These are phyloP conservation scores for Akanthomyces muscarius DNA, from an alignment of 2,329 filamentous ascomycete genomes.

Conservation along the genomic window DNA sequence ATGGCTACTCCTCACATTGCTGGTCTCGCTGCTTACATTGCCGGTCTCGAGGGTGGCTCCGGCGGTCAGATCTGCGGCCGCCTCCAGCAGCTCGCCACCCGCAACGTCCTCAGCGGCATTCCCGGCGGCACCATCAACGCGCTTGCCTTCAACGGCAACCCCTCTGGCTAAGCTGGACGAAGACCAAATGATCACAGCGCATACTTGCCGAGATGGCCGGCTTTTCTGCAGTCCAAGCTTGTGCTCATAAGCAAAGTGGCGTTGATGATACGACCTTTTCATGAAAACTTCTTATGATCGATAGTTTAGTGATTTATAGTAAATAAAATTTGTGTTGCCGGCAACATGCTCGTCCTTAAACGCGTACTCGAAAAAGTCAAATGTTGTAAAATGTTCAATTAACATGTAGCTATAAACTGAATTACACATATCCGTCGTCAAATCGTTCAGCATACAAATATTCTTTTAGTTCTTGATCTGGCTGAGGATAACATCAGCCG, in stretches of 20 bases:
- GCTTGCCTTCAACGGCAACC: slow-evolving; percentile 51
- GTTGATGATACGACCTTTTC: neutral
- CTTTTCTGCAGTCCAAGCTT: neutral
- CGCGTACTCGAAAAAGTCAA: too few relatives aligned
- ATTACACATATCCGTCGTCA: neutral
- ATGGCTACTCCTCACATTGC: slow-evolving; percentile 39
- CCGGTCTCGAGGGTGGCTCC: slow-evolving; percentile 39
- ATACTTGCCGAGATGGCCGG: too few relatives aligned
- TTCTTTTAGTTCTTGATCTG: slow-evolving; percentile 3
- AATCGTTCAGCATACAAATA: neutral
- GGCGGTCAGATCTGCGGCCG: slow-evolving; percentile 45
- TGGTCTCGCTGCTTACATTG: slow-evolving; percentile 40
- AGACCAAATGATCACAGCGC: neutral
- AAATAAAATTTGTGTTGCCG: neutral
- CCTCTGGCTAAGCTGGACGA: neutral
- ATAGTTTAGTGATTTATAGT: neutral
- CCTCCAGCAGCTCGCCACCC: slow-evolving; percentile 40
- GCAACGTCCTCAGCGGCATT: slow-evolving; percentile 37
- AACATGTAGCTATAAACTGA: neutral
- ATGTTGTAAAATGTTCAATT: neutral
- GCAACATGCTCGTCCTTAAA: too few relatives aligned
- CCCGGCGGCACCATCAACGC: slow-evolving; percentile 45
- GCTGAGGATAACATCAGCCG: slow-evolving; percentile 28
- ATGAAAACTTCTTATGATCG: neutral
- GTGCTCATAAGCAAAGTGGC: neutral